phyloP scores from a whole-genome alignment of 1,139 yeast species.

The Eremothecium gossypii region DNA sequence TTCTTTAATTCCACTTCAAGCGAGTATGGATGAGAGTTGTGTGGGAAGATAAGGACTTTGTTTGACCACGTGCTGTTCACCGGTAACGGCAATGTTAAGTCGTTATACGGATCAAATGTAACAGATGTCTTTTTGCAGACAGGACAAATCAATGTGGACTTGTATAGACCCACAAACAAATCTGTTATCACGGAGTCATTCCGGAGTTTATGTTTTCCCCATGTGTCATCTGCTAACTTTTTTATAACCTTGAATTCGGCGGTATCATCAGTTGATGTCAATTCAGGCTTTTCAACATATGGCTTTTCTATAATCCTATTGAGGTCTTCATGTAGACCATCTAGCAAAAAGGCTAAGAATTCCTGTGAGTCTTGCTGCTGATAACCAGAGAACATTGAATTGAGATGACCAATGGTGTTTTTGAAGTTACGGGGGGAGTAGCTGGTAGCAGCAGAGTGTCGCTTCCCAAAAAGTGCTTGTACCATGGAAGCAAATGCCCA shows the following conservation, averaged over 20 bases:
- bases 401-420: slow-evolving; percentile 66
- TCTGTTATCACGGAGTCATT: slow-evolving; percentile 83
- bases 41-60: slow-evolving; percentile 53
- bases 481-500: slow-evolving; percentile 59
- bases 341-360: slow-evolving; percentile 78
- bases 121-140: slow-evolving; percentile 70
- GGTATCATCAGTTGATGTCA: slow-evolving; percentile 45
- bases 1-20: slow-evolving; percentile 67
- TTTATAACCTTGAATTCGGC: slow-evolving; percentile 46
- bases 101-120: slow-evolving; percentile 92
- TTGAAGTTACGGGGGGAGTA: slow-evolving; percentile 70
- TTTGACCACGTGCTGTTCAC: slow-evolving; percentile 67
- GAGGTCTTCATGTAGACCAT: slow-evolving; percentile 89
- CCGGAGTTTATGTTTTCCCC: slow-evolving; percentile 71
- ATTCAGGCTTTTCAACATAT: slow-evolving; percentile 80
- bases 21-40: slow-evolving; percentile 39
- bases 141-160: slow-evolving; percentile 85
- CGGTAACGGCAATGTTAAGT: slow-evolving; percentile 83
- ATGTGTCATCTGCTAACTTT: slow-evolving; percentile 61
- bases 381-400: slow-evolving; percentile 77
- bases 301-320: slow-evolving; percentile 79
- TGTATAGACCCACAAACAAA: slow-evolving; percentile 81
- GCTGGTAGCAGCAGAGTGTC: slow-evolving; percentile 9
- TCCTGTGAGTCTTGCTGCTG: slow-evolving; percentile 96
- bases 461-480: slow-evolving; percentile 41